Evolutionary conservation across 805 yeast genomes (phyloP).

Genomic region (Torulaspora franciscae): DNA sequence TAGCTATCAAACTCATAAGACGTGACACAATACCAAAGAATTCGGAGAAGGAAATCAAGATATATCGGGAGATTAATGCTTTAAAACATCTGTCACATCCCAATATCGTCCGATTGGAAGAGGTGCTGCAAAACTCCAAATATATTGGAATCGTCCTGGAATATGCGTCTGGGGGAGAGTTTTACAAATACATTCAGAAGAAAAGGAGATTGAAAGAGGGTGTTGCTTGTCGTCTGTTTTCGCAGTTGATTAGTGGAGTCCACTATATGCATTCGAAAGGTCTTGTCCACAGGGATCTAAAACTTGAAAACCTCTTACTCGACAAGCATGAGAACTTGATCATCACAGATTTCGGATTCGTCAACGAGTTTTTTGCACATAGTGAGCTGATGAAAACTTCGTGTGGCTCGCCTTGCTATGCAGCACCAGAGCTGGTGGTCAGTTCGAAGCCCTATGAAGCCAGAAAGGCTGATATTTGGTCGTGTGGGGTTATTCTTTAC

Average conservation of each 20-base stretch:
- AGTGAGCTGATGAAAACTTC: slow-evolving; percentile 86
- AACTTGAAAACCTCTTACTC: slow-evolving; percentile 78
- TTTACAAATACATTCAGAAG: slow-evolving; percentile 85
- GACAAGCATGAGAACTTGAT: slow-evolving; percentile 84
- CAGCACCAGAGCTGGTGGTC: slow-evolving; percentile 94
- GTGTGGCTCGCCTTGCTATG: slow-evolving; percentile 97
- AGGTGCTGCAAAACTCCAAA: slow-evolving; percentile 87
- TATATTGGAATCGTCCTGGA: slow-evolving; percentile 95
- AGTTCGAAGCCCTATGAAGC: slow-evolving; percentile 86
- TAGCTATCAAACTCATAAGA: slow-evolving; percentile 87
- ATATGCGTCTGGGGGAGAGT: slow-evolving; percentile 96
- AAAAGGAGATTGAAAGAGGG: slow-evolving; percentile 84
- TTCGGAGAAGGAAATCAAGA: slow-evolving; percentile 79
- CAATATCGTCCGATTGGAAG: slow-evolving; percentile 85
- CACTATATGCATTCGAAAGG: slow-evolving; percentile 92
- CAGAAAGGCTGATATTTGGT: slow-evolving; percentile 93
- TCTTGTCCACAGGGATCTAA: slow-evolving; percentile 82
- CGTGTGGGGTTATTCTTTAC: slow-evolving; percentile 89
- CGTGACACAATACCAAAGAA: slow-evolving; percentile 85
- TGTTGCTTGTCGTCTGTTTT: slow-evolving; percentile 79
- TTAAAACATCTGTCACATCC: slow-evolving; percentile 84
- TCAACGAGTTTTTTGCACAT: slow-evolving; percentile 60
- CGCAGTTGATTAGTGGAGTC: slow-evolving; percentile 91
- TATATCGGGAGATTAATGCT: slow-evolving; percentile 90
- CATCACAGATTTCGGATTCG: slow-evolving; percentile 92